These are phyloP conservation scores for Houttuynia cordata DNA, from an alignment of 164 flowering plant species.

Conservation along the genomic window DNA sequence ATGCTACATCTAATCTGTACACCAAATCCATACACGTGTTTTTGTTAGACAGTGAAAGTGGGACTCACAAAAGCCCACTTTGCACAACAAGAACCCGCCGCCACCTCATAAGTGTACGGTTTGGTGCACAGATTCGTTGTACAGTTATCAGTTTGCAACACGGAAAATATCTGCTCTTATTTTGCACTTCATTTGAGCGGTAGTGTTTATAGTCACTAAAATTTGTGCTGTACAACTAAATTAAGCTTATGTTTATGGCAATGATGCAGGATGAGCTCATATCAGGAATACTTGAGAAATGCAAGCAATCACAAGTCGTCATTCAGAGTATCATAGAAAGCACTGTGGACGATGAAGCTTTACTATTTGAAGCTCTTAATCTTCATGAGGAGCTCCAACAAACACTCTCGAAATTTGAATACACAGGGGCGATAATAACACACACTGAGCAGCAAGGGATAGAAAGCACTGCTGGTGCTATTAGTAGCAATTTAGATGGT, in stretches of 20 bases:
- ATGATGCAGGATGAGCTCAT: constrained; percentile 89
- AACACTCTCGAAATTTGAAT: constrained; percentile 41
- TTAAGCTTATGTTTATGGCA: neutral
- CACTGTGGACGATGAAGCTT: constrained; percentile 49
- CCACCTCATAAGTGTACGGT: no score
- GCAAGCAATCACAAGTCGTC: constrained; percentile 57
- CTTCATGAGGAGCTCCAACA: constrained; percentile 67
- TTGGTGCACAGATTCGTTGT: no score
- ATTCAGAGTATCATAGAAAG: constrained; percentile 61
- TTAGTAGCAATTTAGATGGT: neutral
- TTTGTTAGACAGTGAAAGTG: no score
- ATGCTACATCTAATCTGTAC: no score
- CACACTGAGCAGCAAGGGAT: neutral
- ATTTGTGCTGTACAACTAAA: neutral
- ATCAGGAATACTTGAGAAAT: constrained; percentile 55
- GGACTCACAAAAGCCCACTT: no score
- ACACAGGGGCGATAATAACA: neutral
- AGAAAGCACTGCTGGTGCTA: neutral
- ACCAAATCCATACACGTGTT: no score
- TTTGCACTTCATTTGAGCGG: no score
- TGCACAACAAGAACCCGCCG: no score
- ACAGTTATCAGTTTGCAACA: no score
- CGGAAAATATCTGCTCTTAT: no score
- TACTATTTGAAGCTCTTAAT: constrained; percentile 75
- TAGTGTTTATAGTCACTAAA: no score